These are phyloP conservation scores for Malus hybrid DNA, from an alignment of 331 rosid genomes.

Conservation along the genomic window DNA sequence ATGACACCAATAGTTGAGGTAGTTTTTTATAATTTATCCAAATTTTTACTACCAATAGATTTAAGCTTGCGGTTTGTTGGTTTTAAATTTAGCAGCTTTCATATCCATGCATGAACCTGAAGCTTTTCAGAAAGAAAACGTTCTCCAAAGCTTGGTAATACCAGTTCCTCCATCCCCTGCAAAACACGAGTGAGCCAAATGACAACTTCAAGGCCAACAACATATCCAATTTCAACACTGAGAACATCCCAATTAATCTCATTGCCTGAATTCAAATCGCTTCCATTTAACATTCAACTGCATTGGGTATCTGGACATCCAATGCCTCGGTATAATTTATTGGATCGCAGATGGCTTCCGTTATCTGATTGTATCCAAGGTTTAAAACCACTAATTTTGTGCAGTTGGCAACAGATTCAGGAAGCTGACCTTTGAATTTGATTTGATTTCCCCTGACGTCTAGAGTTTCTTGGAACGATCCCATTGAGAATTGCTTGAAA, in stretches of 20 bases:
- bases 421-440: slow-evolving; percentile 12
- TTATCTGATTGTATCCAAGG: slow-evolving; percentile 13
- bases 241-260: background rate
- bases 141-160: background rate
- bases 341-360: background rate
- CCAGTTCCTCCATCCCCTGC: background rate
- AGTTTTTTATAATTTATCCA: too few species aligned
- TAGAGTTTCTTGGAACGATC: background rate
- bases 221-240: background rate
- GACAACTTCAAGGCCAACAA: background rate
- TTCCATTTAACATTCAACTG: background rate
- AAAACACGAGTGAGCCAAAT: background rate
- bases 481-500: slow-evolving; percentile 20
- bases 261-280: background rate
- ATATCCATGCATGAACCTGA: background rate
- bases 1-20: too few species aligned
- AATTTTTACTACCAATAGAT: too few species aligned
- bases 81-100: background rate
- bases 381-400: slow-evolving; percentile 2
- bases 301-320: background rate
- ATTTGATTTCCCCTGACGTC: slow-evolving; percentile 7
- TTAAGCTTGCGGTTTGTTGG: too few species aligned
- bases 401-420: slow-evolving; percentile 19
- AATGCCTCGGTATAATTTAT: background rate
- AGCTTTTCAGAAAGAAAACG: background rate